These are phyloP conservation scores for Graphium sp. DNA, from an alignment of 2,329 filamentous ascomycete genomes.

Conservation along the genomic window DNA sequence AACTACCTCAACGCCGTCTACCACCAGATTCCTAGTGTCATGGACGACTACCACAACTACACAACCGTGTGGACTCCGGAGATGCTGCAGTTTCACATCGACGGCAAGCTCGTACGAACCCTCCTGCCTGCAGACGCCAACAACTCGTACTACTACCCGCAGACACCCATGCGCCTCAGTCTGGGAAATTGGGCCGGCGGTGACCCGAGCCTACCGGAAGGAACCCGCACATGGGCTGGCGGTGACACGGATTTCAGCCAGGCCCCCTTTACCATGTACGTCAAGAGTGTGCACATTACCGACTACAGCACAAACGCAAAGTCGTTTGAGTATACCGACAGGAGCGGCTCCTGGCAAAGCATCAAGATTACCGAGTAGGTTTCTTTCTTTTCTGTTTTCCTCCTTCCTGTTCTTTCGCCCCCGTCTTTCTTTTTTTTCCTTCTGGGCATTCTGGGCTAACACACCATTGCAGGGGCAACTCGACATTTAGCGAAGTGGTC, in stretches of 20 bases:
- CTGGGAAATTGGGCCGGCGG: constrained; percentile 51
- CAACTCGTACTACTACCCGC: constrained; percentile 49
- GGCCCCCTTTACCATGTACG: constrained; percentile 58
- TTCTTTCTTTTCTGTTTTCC: background rate
- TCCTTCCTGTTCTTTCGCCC: too few species aligned
- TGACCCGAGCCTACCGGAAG: constrained; percentile 32
- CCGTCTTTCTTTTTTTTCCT: too few species aligned
- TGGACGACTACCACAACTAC: constrained; percentile 56
- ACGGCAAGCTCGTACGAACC: constrained; percentile 47
- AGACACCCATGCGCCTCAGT: constrained; percentile 58
- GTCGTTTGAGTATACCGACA: constrained; percentile 49
- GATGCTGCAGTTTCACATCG: constrained; percentile 51
- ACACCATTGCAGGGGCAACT: constrained; percentile 32
- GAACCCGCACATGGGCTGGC: constrained; percentile 54
- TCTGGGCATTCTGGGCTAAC: too few species aligned
- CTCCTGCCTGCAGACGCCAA: constrained; percentile 44
- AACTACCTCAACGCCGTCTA: constrained; percentile 45
- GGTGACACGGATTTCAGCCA: constrained; percentile 48
- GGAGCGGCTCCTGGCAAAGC: constrained; percentile 43
- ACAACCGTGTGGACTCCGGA: constrained; percentile 58
- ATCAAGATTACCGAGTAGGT: constrained; percentile 40
- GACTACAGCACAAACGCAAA: constrained; percentile 42
- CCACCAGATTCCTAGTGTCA: constrained; percentile 36
- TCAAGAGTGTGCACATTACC: constrained; percentile 39
- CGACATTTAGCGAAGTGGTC: constrained; percentile 30